Percentiles rank a stretch among this genome's conserved stretches.
Conservation (phyloP, 805 yeast genomes). For the Saturnispora hagleri region DNA sequence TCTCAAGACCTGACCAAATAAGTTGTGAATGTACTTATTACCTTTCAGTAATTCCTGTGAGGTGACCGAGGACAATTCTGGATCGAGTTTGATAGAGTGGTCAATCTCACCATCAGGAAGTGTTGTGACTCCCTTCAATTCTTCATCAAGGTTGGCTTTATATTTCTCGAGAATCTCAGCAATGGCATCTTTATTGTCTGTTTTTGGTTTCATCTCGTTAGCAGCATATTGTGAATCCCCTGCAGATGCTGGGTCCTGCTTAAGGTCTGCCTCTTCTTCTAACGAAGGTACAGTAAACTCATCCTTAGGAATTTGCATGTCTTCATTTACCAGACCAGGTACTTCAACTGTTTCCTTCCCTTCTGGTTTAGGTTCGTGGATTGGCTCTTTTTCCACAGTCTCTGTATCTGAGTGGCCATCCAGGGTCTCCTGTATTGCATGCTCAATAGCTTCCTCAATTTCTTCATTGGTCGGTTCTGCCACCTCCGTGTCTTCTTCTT, state of each 20-base stretch:
- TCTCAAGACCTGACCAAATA: conserved; percentile 23
- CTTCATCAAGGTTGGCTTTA: not conserved
- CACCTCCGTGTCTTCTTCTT: not conserved
- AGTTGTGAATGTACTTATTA: conserved; percentile 22
- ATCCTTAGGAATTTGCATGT: not conserved
- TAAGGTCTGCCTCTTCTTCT: conserved; percentile 1
- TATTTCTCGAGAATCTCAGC: not conserved
- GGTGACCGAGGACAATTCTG: conserved; percentile 17
- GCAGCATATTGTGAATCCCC: conserved; percentile 5
- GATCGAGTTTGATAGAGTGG: conserved; percentile 20
- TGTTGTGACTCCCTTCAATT: not conserved
- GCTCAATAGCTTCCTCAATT: not conserved
- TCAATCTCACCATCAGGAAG: conserved; percentile 9
- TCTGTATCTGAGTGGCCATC: not conserved
- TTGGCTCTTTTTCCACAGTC: not conserved
- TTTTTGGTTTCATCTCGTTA: not conserved
- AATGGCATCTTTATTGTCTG: not conserved
- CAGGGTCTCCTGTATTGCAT: not conserved
- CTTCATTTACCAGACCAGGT: not conserved
- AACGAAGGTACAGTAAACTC: conserved; percentile 1
- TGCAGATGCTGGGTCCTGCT: not conserved
- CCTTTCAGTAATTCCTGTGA: conserved; percentile 21
- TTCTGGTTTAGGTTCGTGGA: not conserved
- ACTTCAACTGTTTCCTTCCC: not conserved
- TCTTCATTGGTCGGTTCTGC: not conserved